Percentiles rank a stretch among this genome's conserved stretches.
Evolutionary conservation across 257 asterid genomes (phyloP).

Genomic region (Solanum chaucha): DNA sequence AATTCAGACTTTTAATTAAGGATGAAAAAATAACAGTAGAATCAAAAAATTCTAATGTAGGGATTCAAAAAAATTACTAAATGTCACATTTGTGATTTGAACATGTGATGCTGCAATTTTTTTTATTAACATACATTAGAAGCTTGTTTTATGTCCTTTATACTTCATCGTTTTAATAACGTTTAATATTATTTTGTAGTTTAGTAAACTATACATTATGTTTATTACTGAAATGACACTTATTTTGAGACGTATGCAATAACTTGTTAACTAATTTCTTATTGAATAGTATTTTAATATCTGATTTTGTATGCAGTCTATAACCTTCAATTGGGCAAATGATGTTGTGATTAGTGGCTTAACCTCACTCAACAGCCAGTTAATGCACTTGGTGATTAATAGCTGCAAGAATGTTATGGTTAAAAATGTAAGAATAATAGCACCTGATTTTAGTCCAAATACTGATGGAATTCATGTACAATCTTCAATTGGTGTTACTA

Average conservation of each 20-base stretch:
- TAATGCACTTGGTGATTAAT: constrained; percentile 46
- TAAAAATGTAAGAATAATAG: constrained; percentile 30
- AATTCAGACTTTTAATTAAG: neutral
- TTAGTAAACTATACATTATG: neutral
- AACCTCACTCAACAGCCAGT: constrained; percentile 47
- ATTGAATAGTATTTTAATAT: neutral
- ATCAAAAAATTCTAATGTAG: neutral
- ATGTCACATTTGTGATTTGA: neutral
- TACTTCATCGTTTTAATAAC: neutral
- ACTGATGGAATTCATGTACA: constrained; percentile 61
- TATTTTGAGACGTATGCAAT: neutral
- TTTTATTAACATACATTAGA: neutral
- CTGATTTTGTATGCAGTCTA: constrained; percentile 32
- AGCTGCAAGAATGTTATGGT: constrained; percentile 50
- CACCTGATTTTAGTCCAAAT: constrained; percentile 49
- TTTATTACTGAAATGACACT: too few species aligned
- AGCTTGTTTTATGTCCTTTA: neutral
- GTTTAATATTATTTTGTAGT: too few species aligned
- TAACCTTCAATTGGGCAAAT: constrained; percentile 48
- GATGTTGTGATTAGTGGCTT: constrained; percentile 28
- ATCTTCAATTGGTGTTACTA: constrained; percentile 35
- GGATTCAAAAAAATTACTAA: neutral
- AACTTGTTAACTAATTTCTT: neutral
- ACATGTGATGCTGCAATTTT: neutral
- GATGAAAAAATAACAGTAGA: too few species aligned